These are phyloP conservation scores for Geotrichum histeridarum DNA, from an alignment of 1,139 yeast genomes.

Conservation along the genomic window DNA sequence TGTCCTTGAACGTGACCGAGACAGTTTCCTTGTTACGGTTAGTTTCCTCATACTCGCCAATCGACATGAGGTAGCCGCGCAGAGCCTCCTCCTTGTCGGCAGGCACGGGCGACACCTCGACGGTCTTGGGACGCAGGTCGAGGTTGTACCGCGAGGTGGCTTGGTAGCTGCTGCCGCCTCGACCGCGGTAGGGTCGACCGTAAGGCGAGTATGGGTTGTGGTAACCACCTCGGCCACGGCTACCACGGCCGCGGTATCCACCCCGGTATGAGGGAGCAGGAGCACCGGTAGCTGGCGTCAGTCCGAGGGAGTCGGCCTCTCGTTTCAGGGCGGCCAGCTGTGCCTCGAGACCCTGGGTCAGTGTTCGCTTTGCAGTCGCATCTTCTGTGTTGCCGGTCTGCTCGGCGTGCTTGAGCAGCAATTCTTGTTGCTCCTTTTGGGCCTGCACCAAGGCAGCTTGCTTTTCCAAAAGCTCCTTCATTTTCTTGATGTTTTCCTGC, in stretches of 20 bases:
- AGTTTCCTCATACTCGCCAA: conserved; percentile 27
- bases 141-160: conserved; percentile 29
- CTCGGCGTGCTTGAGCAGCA: conserved; percentile 29
- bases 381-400: conserved; percentile 28
- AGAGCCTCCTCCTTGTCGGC: conserved; percentile 35
- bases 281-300: conserved; percentile 23
- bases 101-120: conserved; percentile 34
- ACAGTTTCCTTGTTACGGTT: conserved; percentile 25
- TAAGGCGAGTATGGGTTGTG: conserved; percentile 24
- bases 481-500: conserved; percentile 35
- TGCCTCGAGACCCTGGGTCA: conserved; percentile 35
- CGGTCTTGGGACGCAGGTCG: conserved; percentile 41
- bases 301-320: conserved; percentile 33
- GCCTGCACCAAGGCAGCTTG: conserved; percentile 36
- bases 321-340: conserved; percentile 36
- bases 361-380: conserved; percentile 30
- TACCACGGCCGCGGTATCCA: conserved; percentile 17
- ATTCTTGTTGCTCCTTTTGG: conserved; percentile 36
- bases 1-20: conserved; percentile 39
- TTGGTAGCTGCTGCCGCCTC: conserved; percentile 24
- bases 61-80: conserved; percentile 23
- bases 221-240: conserved; percentile 26
- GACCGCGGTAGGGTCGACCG: conserved; percentile 24
- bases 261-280: conserved; percentile 21
- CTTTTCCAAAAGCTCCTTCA: conserved; percentile 36